These are phyloP conservation scores for Coniochaeta sp. DNA, from an alignment of 2,329 filamentous ascomycete genomes.

Conservation along the genomic window DNA sequence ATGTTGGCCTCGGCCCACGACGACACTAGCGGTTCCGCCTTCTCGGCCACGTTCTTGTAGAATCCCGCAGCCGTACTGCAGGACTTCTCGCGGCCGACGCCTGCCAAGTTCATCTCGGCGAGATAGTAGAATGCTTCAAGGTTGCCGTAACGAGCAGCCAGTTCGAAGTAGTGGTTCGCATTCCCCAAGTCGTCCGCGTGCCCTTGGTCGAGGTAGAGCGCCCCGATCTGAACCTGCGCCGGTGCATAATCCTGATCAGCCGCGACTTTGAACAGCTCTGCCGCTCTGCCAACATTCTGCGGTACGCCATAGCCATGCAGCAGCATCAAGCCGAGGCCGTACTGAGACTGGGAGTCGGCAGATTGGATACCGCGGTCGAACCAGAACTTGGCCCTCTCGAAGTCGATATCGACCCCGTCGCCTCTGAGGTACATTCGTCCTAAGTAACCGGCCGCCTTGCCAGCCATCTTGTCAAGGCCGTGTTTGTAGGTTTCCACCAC, in stretches of 20 bases:
- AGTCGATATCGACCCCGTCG: constrained; percentile 75
- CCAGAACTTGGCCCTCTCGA: constrained; percentile 69
- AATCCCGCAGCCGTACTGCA: constrained; percentile 72
- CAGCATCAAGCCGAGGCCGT: constrained; percentile 77
- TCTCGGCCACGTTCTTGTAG: constrained; percentile 74
- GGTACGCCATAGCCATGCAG: constrained; percentile 65
- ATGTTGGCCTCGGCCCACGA: constrained; percentile 77
- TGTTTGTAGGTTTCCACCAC: constrained; percentile 60
- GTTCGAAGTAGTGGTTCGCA: constrained; percentile 80
- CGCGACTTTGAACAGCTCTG: constrained; percentile 67
- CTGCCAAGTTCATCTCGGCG: constrained; percentile 76
- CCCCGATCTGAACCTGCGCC: constrained; percentile 75
- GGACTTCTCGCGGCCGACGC: constrained; percentile 70
- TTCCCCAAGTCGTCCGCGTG: constrained; percentile 59
- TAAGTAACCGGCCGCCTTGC: constrained; percentile 79
- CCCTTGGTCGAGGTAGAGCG: constrained; percentile 81
- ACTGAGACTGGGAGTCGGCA: constrained; percentile 76
- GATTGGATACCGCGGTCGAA: constrained; percentile 71
- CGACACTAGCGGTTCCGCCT: constrained; percentile 64
- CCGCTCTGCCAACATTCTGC: constrained; percentile 63
- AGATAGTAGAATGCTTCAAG: constrained; percentile 91
- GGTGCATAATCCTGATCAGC: constrained; percentile 76
- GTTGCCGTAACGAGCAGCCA: constrained; percentile 73
- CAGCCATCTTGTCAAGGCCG: constrained; percentile 68
- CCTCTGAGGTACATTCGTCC: constrained; percentile 86